These are phyloP conservation scores for Metschnikowia reukaufii DNA, from an alignment of 805 yeast species.

Conservation along the genomic window DNA sequence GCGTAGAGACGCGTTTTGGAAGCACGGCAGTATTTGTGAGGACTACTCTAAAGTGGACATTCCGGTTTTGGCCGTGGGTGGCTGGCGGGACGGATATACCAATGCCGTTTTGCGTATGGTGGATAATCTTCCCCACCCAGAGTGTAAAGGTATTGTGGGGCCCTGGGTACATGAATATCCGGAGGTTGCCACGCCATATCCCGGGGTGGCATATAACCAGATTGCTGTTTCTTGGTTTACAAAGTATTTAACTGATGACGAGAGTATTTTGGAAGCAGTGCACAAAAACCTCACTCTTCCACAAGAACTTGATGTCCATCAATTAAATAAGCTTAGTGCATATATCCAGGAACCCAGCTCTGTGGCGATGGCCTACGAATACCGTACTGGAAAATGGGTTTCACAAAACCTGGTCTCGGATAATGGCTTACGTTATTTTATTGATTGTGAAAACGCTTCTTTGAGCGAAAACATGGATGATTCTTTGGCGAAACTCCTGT, in stretches of 20 bases:
- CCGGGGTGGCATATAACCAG: constrained; percentile 8
- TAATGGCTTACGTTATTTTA: background rate
- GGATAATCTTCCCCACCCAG: constrained; percentile 3
- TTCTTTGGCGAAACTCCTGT: background rate
- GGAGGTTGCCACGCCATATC: constrained; percentile 8
- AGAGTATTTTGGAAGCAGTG: background rate
- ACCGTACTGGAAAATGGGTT: constrained; percentile 2
- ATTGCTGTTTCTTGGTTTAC: constrained; percentile 7
- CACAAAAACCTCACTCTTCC: background rate
- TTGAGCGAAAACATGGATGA: background rate
- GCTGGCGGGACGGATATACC: constrained; percentile 11
- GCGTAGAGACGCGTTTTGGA: constrained; percentile 8
- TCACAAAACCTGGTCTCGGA: background rate
- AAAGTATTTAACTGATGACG: constrained; percentile 3
- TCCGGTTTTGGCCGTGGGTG: constrained; percentile 9
- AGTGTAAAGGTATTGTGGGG: constrained; percentile 5
- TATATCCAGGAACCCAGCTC: constrained; percentile 7
- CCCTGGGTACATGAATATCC: constrained; percentile 11
- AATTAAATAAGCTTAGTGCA: constrained; percentile 1
- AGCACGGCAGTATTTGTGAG: constrained; percentile 8
- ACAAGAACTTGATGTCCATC: background rate
- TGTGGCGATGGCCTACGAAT: constrained; percentile 1
- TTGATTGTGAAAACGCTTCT: background rate
- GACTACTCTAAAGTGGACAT: constrained; percentile 4
- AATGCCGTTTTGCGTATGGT: constrained; percentile 7